These are phyloP conservation scores for Chlorella sp. DNA, from an alignment of 139 green algal species.

Conservation along the genomic window DNA sequence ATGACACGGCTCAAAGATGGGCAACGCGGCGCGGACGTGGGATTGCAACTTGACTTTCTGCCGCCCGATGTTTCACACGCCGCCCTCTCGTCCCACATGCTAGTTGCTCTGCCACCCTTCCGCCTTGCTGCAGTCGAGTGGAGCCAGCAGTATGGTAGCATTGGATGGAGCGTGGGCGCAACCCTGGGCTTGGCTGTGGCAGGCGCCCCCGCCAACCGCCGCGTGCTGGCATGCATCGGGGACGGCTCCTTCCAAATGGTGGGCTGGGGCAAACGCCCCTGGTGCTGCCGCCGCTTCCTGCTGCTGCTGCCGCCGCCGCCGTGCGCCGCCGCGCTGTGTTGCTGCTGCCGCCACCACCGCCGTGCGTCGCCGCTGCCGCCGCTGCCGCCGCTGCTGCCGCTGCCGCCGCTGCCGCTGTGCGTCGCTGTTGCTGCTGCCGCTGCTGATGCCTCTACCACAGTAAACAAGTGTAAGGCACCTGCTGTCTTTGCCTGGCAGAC, in stretches of 20 bases:
- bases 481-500: no score
- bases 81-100: no score
- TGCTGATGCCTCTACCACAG: background rate
- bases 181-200: slow-evolving; percentile 62
- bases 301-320: no score
- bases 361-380: background rate
- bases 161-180: slow-evolving; percentile 85
- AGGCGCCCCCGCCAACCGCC: background rate
- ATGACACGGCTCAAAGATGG: no score
- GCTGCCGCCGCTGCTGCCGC: no score
- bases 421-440: background rate
- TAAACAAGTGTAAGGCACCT: no score
- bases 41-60: no score
- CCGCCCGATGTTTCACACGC: no score
- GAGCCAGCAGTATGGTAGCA: slow-evolving; percentile 66
- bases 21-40: no score
- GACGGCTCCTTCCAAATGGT: slow-evolving; percentile 88
- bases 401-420: no score
- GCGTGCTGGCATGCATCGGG: slow-evolving; percentile 78
- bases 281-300: no score
- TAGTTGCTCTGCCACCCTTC: no score
- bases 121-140: slow-evolving; percentile 59
- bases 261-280: background rate
- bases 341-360: background rate
- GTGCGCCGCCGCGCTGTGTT: background rate